Evolutionary conservation across 495 filamentous ascomycete genomes (phyloP), one percentile per base, ranked within the genome.

Genomic region (Talaromyces ruber): DNA sequence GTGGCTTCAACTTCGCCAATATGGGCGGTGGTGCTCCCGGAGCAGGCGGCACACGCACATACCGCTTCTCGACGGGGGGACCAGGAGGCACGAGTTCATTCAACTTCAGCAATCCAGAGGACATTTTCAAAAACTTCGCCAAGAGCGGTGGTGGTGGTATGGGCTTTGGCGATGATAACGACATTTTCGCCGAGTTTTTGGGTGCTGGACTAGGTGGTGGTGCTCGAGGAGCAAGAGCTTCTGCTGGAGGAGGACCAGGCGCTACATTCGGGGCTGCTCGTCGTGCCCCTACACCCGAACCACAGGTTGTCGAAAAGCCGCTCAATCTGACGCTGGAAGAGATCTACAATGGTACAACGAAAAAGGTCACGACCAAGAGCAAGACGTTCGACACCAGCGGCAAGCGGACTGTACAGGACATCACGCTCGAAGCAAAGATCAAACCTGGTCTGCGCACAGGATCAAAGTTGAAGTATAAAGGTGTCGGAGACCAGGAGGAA

Each of bases 321-420:
- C 75, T 98, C 64, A 83, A 85, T 21, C 73, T 98, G 43, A 84
- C 88, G 14, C 76, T 98, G 25, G 94, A 98, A 70, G 94, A 98
- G 68, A 74, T 98, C 53, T 97, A 82, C 75, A 82, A 72, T 8
- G 94, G 94, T 22, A 84, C 84, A 34, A 89, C 87, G 14, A 98
- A 98, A 83, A 97, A 95, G 80, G 91, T 98, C 77, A 93, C 91
- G 73, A 95, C 97, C 53, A 97, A 97, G 83, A 86, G 92, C 66
- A 98, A 98, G 82, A 89, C 85, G 34, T 98, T 91, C 67, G 94
- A 98, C 73, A 66, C 75, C 4, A 90, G 82, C 26, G 91, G 91
- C 50, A 96, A 92, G 76, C 84, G 89, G 65, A 92, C 80, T 29
- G 88, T 87, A 4, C 88, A 93, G 62, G 95, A 98, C 63, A 88